Percentiles rank a stretch among this genome's conserved stretches.
Evolutionary conservation across 2,329 filamentous ascomycete species (phyloP).

Genomic region (Colletotrichum sidae): DNA sequence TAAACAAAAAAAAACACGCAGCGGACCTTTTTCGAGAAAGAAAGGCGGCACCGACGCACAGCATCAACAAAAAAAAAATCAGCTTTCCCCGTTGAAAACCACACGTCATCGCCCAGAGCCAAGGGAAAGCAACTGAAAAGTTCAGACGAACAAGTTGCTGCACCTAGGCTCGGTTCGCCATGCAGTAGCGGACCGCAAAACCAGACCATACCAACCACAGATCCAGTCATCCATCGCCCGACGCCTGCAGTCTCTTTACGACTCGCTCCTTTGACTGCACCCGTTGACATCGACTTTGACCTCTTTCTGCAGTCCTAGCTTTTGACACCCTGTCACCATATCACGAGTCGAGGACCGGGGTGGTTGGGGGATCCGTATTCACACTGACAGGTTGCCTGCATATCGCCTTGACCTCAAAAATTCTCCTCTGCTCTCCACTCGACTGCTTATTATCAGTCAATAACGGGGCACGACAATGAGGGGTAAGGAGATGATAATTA

Average conservation of each 20-base stretch:
- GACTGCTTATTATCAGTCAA: slow-evolving; percentile 19
- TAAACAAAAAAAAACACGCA: no score
- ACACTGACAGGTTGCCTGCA: no score
- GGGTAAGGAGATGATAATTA: not conserved
- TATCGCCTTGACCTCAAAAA: no score
- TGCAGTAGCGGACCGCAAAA: slow-evolving; percentile 26
- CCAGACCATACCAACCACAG: slow-evolving; percentile 21
- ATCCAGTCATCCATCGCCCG: slow-evolving; percentile 10
- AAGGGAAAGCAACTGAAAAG: slow-evolving; percentile 6
- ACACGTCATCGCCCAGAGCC: no score
- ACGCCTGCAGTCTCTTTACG: slow-evolving; percentile 13
- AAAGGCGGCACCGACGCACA: not conserved
- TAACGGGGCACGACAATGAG: not conserved
- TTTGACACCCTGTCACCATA: slow-evolving; percentile 12
- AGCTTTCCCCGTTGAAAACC: not conserved
- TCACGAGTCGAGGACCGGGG: slow-evolving; percentile 7
- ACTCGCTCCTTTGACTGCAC: slow-evolving; percentile 7
- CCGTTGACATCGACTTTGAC: not conserved
- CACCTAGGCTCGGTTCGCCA: slow-evolving; percentile 29
- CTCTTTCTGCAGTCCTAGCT: not conserved
- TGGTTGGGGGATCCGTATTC: no score
- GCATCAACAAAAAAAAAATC: not conserved
- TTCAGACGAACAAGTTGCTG: slow-evolving; percentile 30
- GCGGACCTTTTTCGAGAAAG: no score
- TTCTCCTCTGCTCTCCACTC: no score